Conservation (phyloP, 495 filamentous ascomycete species). For the Diplogelasinospora grovesii region DNA sequence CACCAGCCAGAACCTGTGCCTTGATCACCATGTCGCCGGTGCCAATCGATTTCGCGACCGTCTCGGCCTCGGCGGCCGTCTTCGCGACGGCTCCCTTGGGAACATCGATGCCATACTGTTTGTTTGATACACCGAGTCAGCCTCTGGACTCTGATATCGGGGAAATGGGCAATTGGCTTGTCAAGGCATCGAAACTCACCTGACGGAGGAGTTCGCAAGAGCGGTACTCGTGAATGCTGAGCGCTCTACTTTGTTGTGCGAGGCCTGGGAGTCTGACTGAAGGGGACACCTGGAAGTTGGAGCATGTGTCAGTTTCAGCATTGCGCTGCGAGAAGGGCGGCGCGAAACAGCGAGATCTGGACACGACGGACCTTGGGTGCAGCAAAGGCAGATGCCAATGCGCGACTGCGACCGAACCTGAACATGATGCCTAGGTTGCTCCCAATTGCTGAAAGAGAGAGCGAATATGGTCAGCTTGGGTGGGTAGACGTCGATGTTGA, state of each 20-base stretch:
- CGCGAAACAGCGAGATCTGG: neutral
- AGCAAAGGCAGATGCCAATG: slow-evolving; percentile 42
- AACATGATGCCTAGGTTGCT: slow-evolving; percentile 32
- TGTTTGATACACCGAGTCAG: slow-evolving; percentile 7
- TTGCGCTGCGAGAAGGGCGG: neutral
- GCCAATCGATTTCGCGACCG: slow-evolving; percentile 79
- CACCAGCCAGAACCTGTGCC: slow-evolving; percentile 96
- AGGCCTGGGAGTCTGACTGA: slow-evolving; percentile 36
- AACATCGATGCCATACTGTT: slow-evolving; percentile 87
- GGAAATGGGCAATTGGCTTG: no score
- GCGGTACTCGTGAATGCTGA: slow-evolving; percentile 96
- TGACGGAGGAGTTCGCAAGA: slow-evolving; percentile 81
- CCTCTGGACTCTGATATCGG: neutral
- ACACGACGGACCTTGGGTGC: slow-evolving; percentile 36
- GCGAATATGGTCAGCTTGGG: neutral
- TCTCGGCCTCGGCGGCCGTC: slow-evolving; percentile 80
- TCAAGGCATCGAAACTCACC: slow-evolving; percentile 47
- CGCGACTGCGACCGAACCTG: slow-evolving; percentile 41
- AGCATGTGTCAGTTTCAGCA: slow-evolving; percentile 5
- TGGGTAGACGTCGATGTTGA: slow-evolving; percentile 1
- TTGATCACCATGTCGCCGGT: slow-evolving; percentile 99
- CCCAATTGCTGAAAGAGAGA: slow-evolving; percentile 3
- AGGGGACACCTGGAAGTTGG: slow-evolving; percentile 28
- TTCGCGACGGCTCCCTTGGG: slow-evolving; percentile 81
- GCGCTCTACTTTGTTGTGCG: slow-evolving; percentile 60